Base-by-base conservation (phyloP, 306 rosid species). In the Prosopis cineraria region DNA sequence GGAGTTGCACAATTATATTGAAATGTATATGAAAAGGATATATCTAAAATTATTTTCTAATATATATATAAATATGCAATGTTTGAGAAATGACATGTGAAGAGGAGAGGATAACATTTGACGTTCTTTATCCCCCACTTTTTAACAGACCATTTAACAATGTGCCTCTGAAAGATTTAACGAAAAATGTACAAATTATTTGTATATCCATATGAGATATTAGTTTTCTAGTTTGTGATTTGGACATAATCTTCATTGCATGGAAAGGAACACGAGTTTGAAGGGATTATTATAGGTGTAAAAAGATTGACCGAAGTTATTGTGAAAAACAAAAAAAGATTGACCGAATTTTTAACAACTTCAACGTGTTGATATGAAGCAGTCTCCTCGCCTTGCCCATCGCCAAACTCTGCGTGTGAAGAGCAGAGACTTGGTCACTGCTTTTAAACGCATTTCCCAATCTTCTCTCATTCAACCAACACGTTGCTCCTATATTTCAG, bases 281-380 rank as follows among this genome's bases (percentile, higher is more conserved):
- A 70, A 64, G 86, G 63, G 90, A 85, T 86, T 50, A 1, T 34
- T 6, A 74, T 86, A 75, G 67, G 87, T 29, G 6, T 11, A 13
- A 27, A 12, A 27, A 24, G 19, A 4, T 25, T 25, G 19, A 11
- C 64, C 9, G 65, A 19, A 60, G 37, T 55, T 55, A 25, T 3
- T 55, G 62, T 22, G 16, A 4, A 55, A 24, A 55, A 24, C 31
- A 3, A 6, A 10, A 55, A 55, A 55, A 24, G 74, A 66, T 76
- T 48, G 71, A 72, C 68, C 78, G 34, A 78, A 84, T 60, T 43
- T 69, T 30, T 7, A 9, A 24, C 56, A 7, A 24, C 9, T 86
- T 34, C 27, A 82, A 83, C 48, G 48, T 82, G 89, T 83, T 92
- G 94, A 83, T 59, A 56, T 34, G 56, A 79, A 81, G 70, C 70